These are phyloP conservation scores for Ogataea nonfermentans DNA, from an alignment of 805 yeast species.

Conservation along the genomic window DNA sequence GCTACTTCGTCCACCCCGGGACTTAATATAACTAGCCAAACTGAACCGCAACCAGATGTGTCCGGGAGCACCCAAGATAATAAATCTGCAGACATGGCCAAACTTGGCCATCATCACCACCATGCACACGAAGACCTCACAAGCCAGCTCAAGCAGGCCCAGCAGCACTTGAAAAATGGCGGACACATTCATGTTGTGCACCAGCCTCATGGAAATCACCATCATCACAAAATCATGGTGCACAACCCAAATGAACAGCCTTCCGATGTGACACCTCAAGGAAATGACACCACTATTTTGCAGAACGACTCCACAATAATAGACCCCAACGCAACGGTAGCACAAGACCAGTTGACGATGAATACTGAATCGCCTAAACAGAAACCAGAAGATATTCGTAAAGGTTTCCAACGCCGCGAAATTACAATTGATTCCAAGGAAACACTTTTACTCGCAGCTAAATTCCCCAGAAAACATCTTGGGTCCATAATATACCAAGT, in stretches of 20 bases:
- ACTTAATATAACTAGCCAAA: slow-evolving; percentile 19
- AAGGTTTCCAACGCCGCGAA: slow-evolving; percentile 7
- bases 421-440: slow-evolving; percentile 37
- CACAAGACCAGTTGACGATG: slow-evolving; percentile 14
- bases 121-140: slow-evolving; percentile 28
- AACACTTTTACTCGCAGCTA: slow-evolving; percentile 39
- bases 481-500: slow-evolving; percentile 60
- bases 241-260: slow-evolving; percentile 24
- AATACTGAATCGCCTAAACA: slow-evolving; percentile 10
- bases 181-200: slow-evolving; percentile 32
- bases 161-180: slow-evolving; percentile 26
- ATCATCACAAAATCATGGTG: slow-evolving; percentile 28
- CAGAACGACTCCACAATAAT: slow-evolving; percentile 29
- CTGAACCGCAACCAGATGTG: slow-evolving; percentile 18
- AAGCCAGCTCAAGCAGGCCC: slow-evolving; percentile 26
- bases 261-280: slow-evolving; percentile 10
- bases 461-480: slow-evolving; percentile 45
- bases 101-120: slow-evolving; percentile 30
- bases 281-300: slow-evolving; percentile 28
- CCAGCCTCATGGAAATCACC: slow-evolving; percentile 31
- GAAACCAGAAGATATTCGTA: neutral
- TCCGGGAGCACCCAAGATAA: slow-evolving; percentile 10
- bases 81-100: slow-evolving; percentile 11
- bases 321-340: slow-evolving; percentile 25
- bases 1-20: slow-evolving; percentile 3